Evolutionary conservation across 768 basidiomycete genomes (phyloP).

Genomic region (Chlorophyllum brunneum): DNA sequence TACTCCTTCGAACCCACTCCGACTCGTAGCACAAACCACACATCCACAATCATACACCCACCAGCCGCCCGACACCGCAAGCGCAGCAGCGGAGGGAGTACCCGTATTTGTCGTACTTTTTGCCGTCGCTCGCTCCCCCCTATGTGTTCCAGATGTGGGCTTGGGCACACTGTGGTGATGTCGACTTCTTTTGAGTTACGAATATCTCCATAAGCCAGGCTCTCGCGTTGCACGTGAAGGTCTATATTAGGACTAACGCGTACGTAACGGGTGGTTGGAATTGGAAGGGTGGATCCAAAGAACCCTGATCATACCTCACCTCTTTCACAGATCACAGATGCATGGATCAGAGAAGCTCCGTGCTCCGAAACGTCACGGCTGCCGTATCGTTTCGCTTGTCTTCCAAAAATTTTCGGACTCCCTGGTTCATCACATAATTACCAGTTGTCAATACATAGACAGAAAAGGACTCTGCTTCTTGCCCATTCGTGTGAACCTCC

Average conservation of each 20-base stretch:
- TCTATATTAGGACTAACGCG: slow-evolving; percentile 6
- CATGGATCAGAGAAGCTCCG: slow-evolving; percentile 12
- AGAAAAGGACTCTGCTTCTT: no score
- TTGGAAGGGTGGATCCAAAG: slow-evolving; percentile 8
- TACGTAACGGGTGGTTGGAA: slow-evolving; percentile 4
- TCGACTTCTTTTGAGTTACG: slow-evolving; percentile 13
- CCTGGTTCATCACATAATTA: slow-evolving; percentile 1
- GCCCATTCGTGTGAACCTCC: no score
- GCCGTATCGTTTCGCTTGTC: slow-evolving; percentile 7
- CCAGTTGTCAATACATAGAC: not conserved
- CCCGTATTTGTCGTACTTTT: no score
- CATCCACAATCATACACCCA: not conserved
- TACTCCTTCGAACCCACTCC: slow-evolving; percentile 1
- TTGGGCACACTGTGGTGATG: slow-evolving; percentile 5
- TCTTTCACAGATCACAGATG: slow-evolving; percentile 7
- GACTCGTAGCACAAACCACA: not conserved
- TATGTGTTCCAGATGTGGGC: not conserved
- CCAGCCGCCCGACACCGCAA: no score
- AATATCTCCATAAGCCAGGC: slow-evolving; percentile 2
- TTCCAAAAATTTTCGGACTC: slow-evolving; percentile 9
- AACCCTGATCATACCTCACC: slow-evolving; percentile 11
- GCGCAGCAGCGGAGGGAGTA: no score
- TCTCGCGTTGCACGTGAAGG: slow-evolving; percentile 7
- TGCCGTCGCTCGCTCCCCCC: not conserved
- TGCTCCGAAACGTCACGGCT: slow-evolving; percentile 8